Conservation (phyloP, 306 rosid species). For the Leucaena leucocephala region DNA sequence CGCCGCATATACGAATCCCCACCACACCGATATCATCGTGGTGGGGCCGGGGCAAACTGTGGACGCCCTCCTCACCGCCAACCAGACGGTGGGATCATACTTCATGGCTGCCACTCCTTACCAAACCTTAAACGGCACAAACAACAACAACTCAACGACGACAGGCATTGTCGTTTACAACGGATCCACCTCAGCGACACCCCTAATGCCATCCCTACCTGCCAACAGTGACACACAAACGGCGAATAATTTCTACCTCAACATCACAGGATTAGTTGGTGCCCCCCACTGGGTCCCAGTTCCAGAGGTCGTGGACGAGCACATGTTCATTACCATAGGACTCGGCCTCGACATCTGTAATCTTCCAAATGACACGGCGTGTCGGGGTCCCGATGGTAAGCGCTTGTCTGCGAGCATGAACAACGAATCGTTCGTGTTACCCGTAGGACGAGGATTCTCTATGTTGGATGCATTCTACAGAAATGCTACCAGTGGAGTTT, state of each 20-base stretch:
- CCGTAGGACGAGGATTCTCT: slow-evolving; percentile 32
- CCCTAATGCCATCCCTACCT: slow-evolving; percentile 46
- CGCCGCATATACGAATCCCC: slow-evolving; percentile 47
- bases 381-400: slow-evolving; percentile 12
- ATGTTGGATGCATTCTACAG: slow-evolving; percentile 51
- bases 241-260: slow-evolving; percentile 47
- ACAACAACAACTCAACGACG: slow-evolving; percentile 33
- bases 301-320: slow-evolving; percentile 47
- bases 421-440: slow-evolving; percentile 55
- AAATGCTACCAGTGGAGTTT: slow-evolving; percentile 39
- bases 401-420: slow-evolving; percentile 61
- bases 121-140: neutral
- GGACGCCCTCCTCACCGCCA: slow-evolving; percentile 50
- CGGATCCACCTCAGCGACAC: slow-evolving; percentile 10
- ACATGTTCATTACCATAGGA: slow-evolving; percentile 50
- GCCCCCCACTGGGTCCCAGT: slow-evolving; percentile 59
- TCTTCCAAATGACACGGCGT: neutral
- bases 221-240: slow-evolving; percentile 37
- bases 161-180: slow-evolving; percentile 44
- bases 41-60: slow-evolving; percentile 51
- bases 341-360: slow-evolving; percentile 35
- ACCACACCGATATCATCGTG: slow-evolving; percentile 48
- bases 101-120: slow-evolving; percentile 60
- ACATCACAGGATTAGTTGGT: slow-evolving; percentile 30
- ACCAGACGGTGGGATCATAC: slow-evolving; percentile 47